Base-by-base conservation (phyloP, 2,329 filamentous ascomycete genomes). In the Ophiostoma perfectum region DNA sequence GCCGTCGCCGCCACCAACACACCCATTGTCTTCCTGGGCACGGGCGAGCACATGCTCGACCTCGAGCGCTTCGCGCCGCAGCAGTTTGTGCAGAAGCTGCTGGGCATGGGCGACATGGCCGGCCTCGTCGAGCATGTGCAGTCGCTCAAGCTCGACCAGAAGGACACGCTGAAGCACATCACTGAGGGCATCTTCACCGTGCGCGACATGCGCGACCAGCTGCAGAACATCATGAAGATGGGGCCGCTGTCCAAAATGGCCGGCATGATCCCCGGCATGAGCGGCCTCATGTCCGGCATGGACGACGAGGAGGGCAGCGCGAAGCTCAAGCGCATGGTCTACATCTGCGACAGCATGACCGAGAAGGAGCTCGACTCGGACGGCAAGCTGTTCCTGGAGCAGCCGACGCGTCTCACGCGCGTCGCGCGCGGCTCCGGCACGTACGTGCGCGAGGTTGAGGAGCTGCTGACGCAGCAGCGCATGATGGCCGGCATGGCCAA, bases 401-500 rank as follows among this genome's bases (percentile, higher is more conserved):
- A 98, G 76, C 95, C 95, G 0, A 91, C 90, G 14, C 87, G 95
- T 58, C 96, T 98, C 88, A 97, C 93, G 16, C 86, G 95, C 47
- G 89, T 99, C 65, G 95, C 95, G 0, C 87, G 89, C 66, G 95
- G 95, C 0, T 95, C 91, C 5, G 95, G 95, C 44, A 98, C 95
- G 0, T 91, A 87, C 52, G 95, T 99, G 2, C 87, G 85, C 38
- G 95, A 99, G 78, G 93, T 99, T 16, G 95, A 99, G 78, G 95
- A 99, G 75, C 83, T 99, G 6, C 85, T 99, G n/a, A 97, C 93
- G 0, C 95, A 99, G 80, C 94, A 98, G 78, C 89, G 92, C 74
- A 97, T 98, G 91, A 99, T 99, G 95, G 91, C 92, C 0, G 92
- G 92, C 69, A 97, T 99, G 93, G 95, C 95, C 65, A 99, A 98